Evolutionary conservation across 495 filamentous ascomycete species (phyloP).

Genomic region (Penicillium taxi): DNA sequence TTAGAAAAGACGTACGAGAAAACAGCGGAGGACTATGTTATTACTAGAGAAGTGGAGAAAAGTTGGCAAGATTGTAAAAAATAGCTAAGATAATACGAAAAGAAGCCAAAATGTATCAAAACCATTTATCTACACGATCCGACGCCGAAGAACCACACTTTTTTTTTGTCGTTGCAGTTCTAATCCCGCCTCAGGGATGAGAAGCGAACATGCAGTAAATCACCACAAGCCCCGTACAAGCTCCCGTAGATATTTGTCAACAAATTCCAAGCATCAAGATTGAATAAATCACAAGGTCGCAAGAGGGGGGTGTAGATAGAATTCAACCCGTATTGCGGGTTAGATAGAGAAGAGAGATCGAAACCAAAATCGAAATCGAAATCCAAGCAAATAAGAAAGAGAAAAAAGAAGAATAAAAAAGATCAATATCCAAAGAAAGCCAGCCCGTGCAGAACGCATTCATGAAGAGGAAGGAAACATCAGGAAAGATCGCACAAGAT

Average conservation of each 20-base stretch:
- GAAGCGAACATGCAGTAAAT: constrained; percentile 12
- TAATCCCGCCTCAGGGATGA: constrained; percentile 11
- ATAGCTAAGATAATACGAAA: constrained; percentile 8
- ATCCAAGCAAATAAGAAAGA: neutral
- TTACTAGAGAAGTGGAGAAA: constrained; percentile 4
- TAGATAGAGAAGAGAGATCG: no score
- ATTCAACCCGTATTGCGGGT: no score
- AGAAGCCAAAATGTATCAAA: constrained; percentile 25
- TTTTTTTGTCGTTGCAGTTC: constrained; percentile 18
- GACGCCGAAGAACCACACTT: constrained; percentile 27
- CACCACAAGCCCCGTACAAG: no score
- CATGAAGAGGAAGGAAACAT: no score
- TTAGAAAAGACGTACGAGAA: neutral
- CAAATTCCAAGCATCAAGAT: no score
- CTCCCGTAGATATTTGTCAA: no score
- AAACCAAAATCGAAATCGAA: neutral
- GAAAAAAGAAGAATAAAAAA: constrained; percentile 3
- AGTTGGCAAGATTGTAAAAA: constrained; percentile 2
- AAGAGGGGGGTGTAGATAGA: no score
- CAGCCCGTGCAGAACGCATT: constrained; percentile 11
- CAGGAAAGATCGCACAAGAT: constrained; percentile 12
- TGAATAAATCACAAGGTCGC: no score
- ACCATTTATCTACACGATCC: constrained; percentile 28
- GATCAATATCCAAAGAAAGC: constrained; percentile 12
- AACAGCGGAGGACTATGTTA: no score